Evolutionary conservation across 495 filamentous ascomycete genomes (phyloP).

Genomic region (Annulohypoxylon bovei): DNA sequence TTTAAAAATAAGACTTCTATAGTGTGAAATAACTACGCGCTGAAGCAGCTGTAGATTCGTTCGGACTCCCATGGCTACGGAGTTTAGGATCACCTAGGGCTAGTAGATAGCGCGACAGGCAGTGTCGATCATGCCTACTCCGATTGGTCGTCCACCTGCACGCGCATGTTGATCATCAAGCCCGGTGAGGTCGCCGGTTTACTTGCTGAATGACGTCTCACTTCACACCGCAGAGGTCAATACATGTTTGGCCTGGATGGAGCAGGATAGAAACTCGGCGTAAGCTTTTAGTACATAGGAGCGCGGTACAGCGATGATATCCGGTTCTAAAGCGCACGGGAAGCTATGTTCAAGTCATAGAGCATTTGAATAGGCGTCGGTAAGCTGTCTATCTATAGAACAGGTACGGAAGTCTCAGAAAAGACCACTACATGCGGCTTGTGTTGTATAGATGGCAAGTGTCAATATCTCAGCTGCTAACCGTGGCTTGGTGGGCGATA

Average conservation of each 20-base stretch:
- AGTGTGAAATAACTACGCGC: background rate
- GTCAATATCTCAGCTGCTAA: conserved; percentile 1
- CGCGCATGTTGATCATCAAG: conserved; percentile 8
- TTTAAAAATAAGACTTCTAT: background rate
- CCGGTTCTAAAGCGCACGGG: background rate
- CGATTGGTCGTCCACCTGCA: conserved; percentile 8
- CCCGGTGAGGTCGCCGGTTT: background rate
- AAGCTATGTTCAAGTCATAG: background rate
- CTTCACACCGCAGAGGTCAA: background rate
- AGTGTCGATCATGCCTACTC: conserved; percentile 9
- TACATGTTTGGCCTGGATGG: background rate
- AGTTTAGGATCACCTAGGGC: conserved; percentile 5
- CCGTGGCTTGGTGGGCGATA: background rate
- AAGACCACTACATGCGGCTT: background rate
- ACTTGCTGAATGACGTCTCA: conserved; percentile 1
- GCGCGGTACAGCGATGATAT: background rate
- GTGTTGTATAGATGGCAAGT: background rate
- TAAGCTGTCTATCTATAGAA: background rate
- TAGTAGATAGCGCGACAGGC: background rate
- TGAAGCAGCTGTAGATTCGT: background rate
- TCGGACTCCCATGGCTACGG: background rate
- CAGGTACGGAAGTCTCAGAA: background rate
- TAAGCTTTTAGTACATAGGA: background rate
- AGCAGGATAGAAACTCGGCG: background rate
- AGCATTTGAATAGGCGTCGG: background rate